A percentile compares a stretch with the other conserved stretches of the same genome.
Evolutionary conservation across 1,284 basidiomycete species (phyloP).

Genomic region (Mycena citricolor): DNA sequence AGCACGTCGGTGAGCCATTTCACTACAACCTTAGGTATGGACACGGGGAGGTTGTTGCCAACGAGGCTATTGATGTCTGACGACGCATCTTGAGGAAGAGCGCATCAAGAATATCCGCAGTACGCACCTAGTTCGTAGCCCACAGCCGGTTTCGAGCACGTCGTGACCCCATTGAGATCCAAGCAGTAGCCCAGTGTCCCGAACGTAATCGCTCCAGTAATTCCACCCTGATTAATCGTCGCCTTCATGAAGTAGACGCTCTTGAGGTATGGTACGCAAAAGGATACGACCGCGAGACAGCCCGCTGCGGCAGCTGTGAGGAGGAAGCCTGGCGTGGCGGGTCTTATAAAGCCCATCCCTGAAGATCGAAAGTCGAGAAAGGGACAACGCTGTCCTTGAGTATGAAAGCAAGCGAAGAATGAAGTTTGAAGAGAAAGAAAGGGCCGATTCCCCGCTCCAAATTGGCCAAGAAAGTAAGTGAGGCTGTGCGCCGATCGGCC

Average conservation of each 20-base stretch:
- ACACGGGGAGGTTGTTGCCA: slow-evolving; percentile 56
- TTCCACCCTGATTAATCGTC: slow-evolving; percentile 46
- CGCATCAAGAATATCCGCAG: slow-evolving; percentile 3
- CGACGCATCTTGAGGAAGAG: slow-evolving; percentile 19
- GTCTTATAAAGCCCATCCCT: slow-evolving; percentile 66
- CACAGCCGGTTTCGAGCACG: slow-evolving; percentile 74
- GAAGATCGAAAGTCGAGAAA: slow-evolving; percentile 1
- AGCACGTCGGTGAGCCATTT: slow-evolving; percentile 91
- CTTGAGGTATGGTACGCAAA: slow-evolving; percentile 85
- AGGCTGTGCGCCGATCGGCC: no score
- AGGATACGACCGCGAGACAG: slow-evolving; percentile 79
- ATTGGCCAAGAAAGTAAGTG: no score
- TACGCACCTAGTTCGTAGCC: slow-evolving; percentile 82
- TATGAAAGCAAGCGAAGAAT: no score
- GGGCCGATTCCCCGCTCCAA: no score
- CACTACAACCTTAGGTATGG: slow-evolving; percentile 77
- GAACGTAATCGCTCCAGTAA: slow-evolving; percentile 69
- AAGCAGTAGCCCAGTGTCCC: slow-evolving; percentile 86
- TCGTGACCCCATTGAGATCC: slow-evolving; percentile 52
- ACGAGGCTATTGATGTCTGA: slow-evolving; percentile 80
- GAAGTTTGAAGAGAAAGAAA: no score
- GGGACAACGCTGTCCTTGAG: slow-evolving; percentile 26
- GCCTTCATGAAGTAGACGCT: slow-evolving; percentile 85
- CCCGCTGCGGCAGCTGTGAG: slow-evolving; percentile 73
- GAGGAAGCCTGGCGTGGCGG: slow-evolving; percentile 84